Evolutionary conservation across 23 red algal genomes (phyloP), one percentile per base, ranked within the genome.

Genomic region (Gracilaria gracilis): DNA sequence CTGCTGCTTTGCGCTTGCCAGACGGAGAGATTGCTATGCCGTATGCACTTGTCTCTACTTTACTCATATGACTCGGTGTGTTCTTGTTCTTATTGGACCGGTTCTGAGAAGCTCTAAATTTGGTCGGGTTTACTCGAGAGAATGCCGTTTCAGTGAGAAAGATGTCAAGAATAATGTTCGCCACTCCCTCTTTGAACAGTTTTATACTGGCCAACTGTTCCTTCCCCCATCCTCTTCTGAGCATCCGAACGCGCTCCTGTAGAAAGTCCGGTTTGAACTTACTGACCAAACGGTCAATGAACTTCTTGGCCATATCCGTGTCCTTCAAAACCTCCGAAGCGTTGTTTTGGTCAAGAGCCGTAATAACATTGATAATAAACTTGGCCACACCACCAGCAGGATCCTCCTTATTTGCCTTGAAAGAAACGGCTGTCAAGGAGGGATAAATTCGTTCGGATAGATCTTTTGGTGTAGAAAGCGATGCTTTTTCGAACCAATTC

Each of bases 401-500:
- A 46, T 46, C 42, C 11, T 11, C 42, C 11, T 46, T 46, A 11
- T 11, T 46, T 4, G 5, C 11, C 11, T 46, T 46, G 11, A 46
- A 46, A 7, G 11, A 46, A 11, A 46, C 42, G 42, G 42, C 4
- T 4, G 5, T 4, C 42, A 46, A 46, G 7, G 78, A 48, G 59
- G 78, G 0, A 57, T 5, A 11, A 0, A 82, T 59, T 8, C 78
- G 20, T n/a, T 59, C 78, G 25, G 2, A 82, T 19, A 82, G 1
- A 82, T 82, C 53, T 14, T 57, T 57, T 25, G 78, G 54, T 33
- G 44, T 53, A 24, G 0, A 53, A 53, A 0, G 21, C 42, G 44
- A 59, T n/a, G 14, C 24, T 0, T 59, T 82, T 59, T 82, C 78
- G 33, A 82, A 82, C 78, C 54, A 82, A 36, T 28, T 23, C 51